phyloP scores from a whole-genome alignment of 257 asterid species.

The Scutellaria galericulata region DNA sequence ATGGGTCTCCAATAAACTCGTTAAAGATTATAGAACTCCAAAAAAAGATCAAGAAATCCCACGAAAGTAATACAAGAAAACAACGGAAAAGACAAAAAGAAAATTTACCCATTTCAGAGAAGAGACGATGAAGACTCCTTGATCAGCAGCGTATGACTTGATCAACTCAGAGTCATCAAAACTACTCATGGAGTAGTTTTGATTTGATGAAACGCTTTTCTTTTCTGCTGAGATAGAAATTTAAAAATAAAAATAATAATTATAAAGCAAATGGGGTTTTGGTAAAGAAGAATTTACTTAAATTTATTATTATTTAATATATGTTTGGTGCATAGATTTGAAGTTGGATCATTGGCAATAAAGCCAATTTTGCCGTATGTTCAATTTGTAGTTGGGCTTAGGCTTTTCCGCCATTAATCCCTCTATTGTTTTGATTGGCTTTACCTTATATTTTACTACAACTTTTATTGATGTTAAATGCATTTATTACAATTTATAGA shows the following conservation, averaged over 20 bases:
- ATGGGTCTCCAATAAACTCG: conserved; percentile 17
- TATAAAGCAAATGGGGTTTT: conserved; percentile 31
- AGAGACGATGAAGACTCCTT: conserved; percentile 29
- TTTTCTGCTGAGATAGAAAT: conserved; percentile 19
- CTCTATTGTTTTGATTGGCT: background rate
- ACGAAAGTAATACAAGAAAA: background rate
- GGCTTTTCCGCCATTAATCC: conserved; percentile 35
- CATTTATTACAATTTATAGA: too few relatives aligned
- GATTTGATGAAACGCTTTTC: conserved; percentile 33
- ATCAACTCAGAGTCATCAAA: conserved; percentile 27
- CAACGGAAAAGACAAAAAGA: conserved; percentile 9
- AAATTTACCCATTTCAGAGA: conserved; percentile 39
- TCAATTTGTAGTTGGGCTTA: conserved; percentile 25
- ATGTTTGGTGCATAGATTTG: background rate
- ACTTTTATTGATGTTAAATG: too few relatives aligned
- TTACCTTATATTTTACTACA: too few relatives aligned
- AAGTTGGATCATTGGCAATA: conserved; percentile 29
- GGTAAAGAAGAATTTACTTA: conserved; percentile 22
- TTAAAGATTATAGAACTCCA: background rate
- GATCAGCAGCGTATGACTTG: conserved; percentile 39
- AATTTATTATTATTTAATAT: conserved; percentile 10
- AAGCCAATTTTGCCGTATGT: conserved; percentile 44
- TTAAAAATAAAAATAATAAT: background rate
- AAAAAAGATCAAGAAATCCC: background rate
- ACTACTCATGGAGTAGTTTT: conserved; percentile 30